Evolutionary conservation across 805 yeast genomes (phyloP).

Genomic region (Priceomyces medius): DNA sequence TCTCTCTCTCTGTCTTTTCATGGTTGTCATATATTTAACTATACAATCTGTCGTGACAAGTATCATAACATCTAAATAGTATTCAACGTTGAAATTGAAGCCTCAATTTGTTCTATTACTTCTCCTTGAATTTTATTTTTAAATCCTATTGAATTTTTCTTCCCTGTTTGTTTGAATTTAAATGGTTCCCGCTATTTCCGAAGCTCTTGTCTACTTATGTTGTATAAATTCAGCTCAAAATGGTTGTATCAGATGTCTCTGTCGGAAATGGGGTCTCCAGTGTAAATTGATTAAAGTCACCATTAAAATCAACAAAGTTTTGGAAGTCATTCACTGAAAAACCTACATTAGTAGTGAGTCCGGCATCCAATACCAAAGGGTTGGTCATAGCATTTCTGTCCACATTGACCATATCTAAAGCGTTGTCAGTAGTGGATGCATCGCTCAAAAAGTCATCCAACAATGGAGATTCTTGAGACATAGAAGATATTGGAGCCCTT

Average conservation of each 20-base stretch:
- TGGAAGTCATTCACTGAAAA: conserved; percentile 5
- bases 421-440: neutral
- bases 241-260: conserved; percentile 2
- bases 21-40: too few species aligned
- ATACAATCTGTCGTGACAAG: too few species aligned
- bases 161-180: too few species aligned
- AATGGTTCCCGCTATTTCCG: too few species aligned
- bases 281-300: conserved; percentile 3
- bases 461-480: conserved; percentile 4
- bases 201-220: too few species aligned
- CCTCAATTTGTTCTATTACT: neutral
- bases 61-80: too few species aligned
- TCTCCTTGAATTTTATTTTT: neutral
- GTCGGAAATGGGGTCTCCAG: conserved; percentile 1
- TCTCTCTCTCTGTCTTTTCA: too few species aligned
- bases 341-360: neutral
- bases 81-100: too few species aligned
- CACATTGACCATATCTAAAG: neutral
- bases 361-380: neutral
- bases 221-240: too few species aligned
- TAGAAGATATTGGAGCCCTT: neutral
- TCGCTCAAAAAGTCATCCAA: conserved; percentile 3
- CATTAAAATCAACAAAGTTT: conserved; percentile 3
- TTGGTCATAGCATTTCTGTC: neutral
- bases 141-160: too few species aligned